phyloP scores from a whole-genome alignment of 306 rosid genomes.

The Quercus suber region DNA sequence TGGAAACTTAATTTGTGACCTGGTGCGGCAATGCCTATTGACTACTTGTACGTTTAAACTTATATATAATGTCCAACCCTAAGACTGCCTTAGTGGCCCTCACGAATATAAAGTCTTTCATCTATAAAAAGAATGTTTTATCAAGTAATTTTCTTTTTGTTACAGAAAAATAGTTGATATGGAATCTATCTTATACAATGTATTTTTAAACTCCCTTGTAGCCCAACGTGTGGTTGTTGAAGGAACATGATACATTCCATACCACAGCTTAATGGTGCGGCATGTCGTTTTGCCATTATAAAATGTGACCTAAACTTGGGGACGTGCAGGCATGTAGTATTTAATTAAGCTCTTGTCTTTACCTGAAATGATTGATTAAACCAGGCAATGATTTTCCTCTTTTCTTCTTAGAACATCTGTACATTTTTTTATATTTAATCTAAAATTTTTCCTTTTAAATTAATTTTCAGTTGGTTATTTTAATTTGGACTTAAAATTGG shows the following conservation, averaged over 20 bases:
- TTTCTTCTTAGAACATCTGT: background rate
- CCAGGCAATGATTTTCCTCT: background rate
- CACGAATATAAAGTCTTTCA: constrained; percentile 44
- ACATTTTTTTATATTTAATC: background rate
- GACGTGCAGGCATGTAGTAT: constrained; percentile 6
- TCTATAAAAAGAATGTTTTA: background rate
- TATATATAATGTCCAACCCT: constrained; percentile 19
- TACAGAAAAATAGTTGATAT: background rate
- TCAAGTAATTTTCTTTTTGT: background rate
- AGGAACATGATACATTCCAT: background rate
- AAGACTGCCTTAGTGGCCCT: constrained; percentile 47
- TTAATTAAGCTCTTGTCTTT: background rate
- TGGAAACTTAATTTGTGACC: background rate
- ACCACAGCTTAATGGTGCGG: background rate
- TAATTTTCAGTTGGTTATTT: background rate
- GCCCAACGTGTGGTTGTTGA: background rate
- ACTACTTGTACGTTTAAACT: constrained; percentile 22
- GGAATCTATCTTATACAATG: background rate
- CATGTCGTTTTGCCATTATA: background rate
- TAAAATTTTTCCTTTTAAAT: background rate
- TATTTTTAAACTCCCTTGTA: too few species aligned
- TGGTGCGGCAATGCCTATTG: constrained; percentile 17
- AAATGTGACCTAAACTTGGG: background rate
- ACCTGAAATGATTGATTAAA: background rate
- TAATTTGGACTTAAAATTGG: too few species aligned